Percentiles rank a stretch among this genome's conserved stretches.
These are phyloP conservation scores for Aspergillus felis DNA, from an alignment of 2,329 filamentous ascomycete species.

Conservation along the genomic window DNA sequence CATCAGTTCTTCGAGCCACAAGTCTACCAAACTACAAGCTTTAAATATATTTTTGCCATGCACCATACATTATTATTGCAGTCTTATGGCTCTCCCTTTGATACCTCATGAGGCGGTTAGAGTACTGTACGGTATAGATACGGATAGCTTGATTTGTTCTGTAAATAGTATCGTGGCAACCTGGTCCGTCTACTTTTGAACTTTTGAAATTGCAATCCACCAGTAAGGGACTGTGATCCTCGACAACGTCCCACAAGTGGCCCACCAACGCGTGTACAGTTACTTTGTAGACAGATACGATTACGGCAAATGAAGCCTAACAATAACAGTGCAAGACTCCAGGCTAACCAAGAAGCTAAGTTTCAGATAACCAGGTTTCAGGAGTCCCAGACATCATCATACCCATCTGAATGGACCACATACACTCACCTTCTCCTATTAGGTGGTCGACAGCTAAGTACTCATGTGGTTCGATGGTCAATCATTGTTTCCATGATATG, in stretches of 20 bases:
- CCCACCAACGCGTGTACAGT: conserved; percentile 33
- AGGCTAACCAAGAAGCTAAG: not conserved
- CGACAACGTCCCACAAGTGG: not conserved
- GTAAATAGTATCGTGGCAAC: conserved; percentile 12
- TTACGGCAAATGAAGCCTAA: not conserved
- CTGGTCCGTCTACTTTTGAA: not conserved
- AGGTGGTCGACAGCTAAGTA: not conserved
- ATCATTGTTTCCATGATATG: too few relatives aligned
- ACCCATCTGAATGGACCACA: not conserved
- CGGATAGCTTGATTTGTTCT: not conserved
- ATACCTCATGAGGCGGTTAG: not conserved
- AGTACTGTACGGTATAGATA: too few relatives aligned
- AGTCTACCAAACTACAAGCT: not conserved
- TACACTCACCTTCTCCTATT: not conserved
- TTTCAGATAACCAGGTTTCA: not conserved
- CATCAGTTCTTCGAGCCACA: not conserved
- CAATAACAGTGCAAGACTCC: not conserved
- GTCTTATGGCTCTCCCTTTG: not conserved
- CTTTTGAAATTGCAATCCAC: not conserved
- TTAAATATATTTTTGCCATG: too few relatives aligned
- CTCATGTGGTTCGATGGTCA: too few relatives aligned
- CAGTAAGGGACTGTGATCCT: not conserved
- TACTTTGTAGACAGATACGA: not conserved
- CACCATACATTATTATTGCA: not conserved
- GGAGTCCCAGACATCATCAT: not conserved